Evolutionary conservation across 2,329 filamentous ascomycete genomes (phyloP), one percentile per base, ranked within the genome.

Genomic region (Xylariaceae sp.): DNA sequence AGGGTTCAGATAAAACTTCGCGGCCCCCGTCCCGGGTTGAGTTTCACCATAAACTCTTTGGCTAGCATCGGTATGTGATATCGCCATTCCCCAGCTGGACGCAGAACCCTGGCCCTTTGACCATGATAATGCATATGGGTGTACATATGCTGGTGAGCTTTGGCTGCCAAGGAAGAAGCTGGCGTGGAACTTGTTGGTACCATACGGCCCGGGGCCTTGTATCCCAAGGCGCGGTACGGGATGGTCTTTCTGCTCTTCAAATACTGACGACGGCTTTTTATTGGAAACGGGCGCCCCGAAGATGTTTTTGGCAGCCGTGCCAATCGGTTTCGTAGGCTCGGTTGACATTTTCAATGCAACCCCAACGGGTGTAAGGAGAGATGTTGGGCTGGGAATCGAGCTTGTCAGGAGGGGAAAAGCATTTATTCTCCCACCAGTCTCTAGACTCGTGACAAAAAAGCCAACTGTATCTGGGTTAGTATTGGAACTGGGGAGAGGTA

Each of bases 131-230:
- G 82, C 80, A 66, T 91, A 91, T 1, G 88, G 91, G 65, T 91
- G 86, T 0, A 87, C 85, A 72, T 86, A 96, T 0, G 85, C 78
- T 0, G 86, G 80, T 5, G 80, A 79, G 3, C 76, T 80, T 69
- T 95, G 90, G 43, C 78, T 78, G 3, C 84, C 87, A 0, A 96
- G 76, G 68, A 90, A 90, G 59, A 94, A 83, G 65, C 94, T 94
- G 62, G 85, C 79, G 63, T 88, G 89, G 68, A 91, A 91, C 65
- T 89, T 91, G 75, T 91, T 92, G 29, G 88, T 92, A 48, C 82
- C 76, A 45, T 89, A 72, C 3, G 85, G 82, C 0, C 68, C 67
- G 1, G 70, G 62, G 12, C 74, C 69, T 34, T 63, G 67, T 40
- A 86, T 74, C 4, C 80, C 81, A 27, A 74, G 67, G 11, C 80